Base-by-base conservation (phyloP, 176 grass and related monocot genomes). In the Oryza glumipatula region DNA sequence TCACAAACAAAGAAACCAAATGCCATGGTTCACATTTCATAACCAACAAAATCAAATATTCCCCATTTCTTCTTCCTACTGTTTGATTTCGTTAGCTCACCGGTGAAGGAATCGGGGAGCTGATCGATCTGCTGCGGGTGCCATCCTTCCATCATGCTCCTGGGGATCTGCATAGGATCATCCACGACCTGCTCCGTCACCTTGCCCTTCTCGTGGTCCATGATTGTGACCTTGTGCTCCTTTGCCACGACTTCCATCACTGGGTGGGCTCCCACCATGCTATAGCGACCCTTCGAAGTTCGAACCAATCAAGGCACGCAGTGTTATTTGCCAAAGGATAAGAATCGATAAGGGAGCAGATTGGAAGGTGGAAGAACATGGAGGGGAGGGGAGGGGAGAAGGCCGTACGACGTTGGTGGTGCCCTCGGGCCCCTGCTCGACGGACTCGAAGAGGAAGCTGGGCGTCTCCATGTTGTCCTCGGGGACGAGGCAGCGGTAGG, bases 381-480 rank as follows among this genome's bases (percentile, higher is more conserved):
- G 19, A 74, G 32, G 23, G 8, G 17, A 24, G 19, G 79, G 32
- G 23, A 41, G 17, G 17, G 47, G 28, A 28, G 28, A 28, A 28
- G 14, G 49, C 12, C 68, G 60, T 56, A 86, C 85, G n/a, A 93
- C 94, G 89, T 88, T 83, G 79, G 74, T 94, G 87, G 79, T 83
- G 64, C 91, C 94, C 39, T 88, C 63, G 0, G 72, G 88, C 43
- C 84, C 91, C 73, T 97, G 91, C 89, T 94, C 79, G 74, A 97
- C 91, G 63, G 94, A 97, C 88, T 97, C 94, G 64, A 97, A 97
- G 75, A 94, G 91, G 85, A 97, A 97, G 89, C 94, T 97, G 23
- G 94, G 94, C 80, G 87, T 19, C 11, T 94, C 84, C 78, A 70
- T 83, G 70, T 92, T 88, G 80, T 94, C 89, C 74, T 91, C 87